Evolutionary conservation across 78 protist genomes (phyloP), one percentile per base, ranked within the genome.

Genomic region (Protostelium mycophagum): DNA sequence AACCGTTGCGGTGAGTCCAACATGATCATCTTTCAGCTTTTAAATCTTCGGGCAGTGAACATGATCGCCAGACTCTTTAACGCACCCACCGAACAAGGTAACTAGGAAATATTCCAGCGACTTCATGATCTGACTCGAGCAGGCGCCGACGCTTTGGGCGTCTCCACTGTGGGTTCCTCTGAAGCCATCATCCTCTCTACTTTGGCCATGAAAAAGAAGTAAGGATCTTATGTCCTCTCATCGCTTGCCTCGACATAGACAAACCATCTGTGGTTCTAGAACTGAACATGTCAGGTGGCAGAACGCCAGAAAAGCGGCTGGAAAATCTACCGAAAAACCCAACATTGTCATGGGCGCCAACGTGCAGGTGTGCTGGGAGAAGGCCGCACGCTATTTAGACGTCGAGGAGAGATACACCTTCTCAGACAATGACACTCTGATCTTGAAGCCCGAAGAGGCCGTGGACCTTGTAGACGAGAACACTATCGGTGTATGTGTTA

Each of bases 361-460:
- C 31, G 91, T 89, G 63, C 93, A 91, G 63, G 86, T 91, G 84
- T 91, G 93, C 37, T 91, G 93, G 93, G 87, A 86, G 31, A 91
- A 91, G 91, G 83, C 89, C 63, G 88, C 90, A 1, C 35, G 88
- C 35, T 91, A 91, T 1, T 91, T 91, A 36, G 93, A 91, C 63
- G 86, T 91, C 9, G 93, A 91, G 38, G 36, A 84, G 29, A 88
- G 88, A 88, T 88, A 84, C 36, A 39, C 86, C 29, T 84, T 85
- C 88, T 63, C 83, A 87, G 88, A 84, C 35, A 29, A 84, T 10
- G 38, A 38, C 31, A 85, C 89, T 84, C 38, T 51, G n/a, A 5
- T 88, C 9, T 83, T 91, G 84, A 83, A 35, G 34, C 85, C 93
- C 28, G 89, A 91, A 83, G 89, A 91, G 91, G 86, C 84, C 23